Base-by-base conservation (phyloP, 106 monocot genomes). In the Dioscorea dumetorum region DNA sequence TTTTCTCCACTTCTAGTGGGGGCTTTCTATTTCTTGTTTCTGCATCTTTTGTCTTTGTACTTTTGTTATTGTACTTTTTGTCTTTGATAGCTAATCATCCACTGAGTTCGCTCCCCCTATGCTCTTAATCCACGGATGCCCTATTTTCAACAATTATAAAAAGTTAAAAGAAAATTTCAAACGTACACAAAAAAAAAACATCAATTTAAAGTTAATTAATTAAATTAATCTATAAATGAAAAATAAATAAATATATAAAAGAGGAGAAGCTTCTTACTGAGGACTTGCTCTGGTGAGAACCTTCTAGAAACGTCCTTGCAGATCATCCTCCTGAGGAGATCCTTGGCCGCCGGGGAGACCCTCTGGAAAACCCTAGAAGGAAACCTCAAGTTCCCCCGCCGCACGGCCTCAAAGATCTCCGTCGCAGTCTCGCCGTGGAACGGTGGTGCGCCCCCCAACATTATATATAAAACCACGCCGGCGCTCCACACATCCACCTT, bases 401-500 rank as follows among this genome's bases (percentile, higher is more conserved):
- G 57, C 60, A 84, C 83, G 21, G 72, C 62, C 50, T 62, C 64
- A 60, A 84, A 79, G 48, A 76, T 70, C 41, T 84, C 83, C 28
- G n/a, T 67, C 28, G 76, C 76, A 20, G 72, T 62, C 17, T 84
- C 83, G 0, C 83, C 83, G 21, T 24, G n/a, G 72, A 84, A 84
- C 15, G 83, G 83, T 3, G 67, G 69, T 22, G 48, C 15, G 19
- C 67, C 69, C 20, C 77, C 79, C 11, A 84, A 79, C 81, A 95
- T 79, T 61, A 86, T 60, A 68, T 91, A 95, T 33, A 95, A 52
- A 4, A 88, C 74, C 28, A 91, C 88, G 22, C 95, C 95, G 10
- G 88, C 88, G 79, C 91, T 88, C 95, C 95, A 95, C 22, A 95
- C 83, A 52, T 91, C 95, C 17, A 84, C 83, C 85, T 95, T 95